Percentiles rank a stretch among this genome's conserved stretches.
Evolutionary conservation across 2,329 filamentous ascomycete species (phyloP).

Genomic region (Pestalotiopsis sp.): DNA sequence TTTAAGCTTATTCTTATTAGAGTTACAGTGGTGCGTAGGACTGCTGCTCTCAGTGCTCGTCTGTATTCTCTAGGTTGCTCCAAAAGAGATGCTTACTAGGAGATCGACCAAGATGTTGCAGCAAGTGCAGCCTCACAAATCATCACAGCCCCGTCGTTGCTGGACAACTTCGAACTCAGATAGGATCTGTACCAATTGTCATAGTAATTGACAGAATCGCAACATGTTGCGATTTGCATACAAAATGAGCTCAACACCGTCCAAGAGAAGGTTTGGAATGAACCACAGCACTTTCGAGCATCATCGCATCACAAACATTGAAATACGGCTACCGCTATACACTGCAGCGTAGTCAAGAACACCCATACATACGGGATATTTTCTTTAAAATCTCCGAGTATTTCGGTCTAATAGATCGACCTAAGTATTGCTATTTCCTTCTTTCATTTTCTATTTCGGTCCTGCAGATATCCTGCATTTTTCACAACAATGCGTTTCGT

Average conservation of each 20-base stretch:
- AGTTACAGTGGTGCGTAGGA: not conserved
- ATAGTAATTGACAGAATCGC: not conserved
- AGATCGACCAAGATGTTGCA: not conserved
- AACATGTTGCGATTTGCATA: not conserved
- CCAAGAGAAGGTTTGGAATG: not conserved
- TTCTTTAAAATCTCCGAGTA: not conserved
- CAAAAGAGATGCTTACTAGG: constrained; percentile 1
- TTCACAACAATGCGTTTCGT: not conserved
- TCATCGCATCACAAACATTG: not conserved
- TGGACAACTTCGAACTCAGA: not conserved
- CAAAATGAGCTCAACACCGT: not conserved
- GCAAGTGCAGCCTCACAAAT: not conserved
- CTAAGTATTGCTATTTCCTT: not conserved
- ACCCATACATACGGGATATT: not conserved
- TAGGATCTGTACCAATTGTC: not conserved
- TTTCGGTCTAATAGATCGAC: not conserved
- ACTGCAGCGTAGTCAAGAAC: not conserved
- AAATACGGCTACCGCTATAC: not conserved
- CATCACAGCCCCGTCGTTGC: not conserved
- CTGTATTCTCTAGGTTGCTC: not conserved
- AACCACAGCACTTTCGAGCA: not conserved
- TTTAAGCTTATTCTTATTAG: not conserved
- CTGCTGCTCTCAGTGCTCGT: not conserved
- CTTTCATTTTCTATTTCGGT: not conserved
- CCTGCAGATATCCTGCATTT: not conserved